Base-by-base conservation (phyloP, 371 early-diverging fungal species). In the Coemansia sp. region DNA sequence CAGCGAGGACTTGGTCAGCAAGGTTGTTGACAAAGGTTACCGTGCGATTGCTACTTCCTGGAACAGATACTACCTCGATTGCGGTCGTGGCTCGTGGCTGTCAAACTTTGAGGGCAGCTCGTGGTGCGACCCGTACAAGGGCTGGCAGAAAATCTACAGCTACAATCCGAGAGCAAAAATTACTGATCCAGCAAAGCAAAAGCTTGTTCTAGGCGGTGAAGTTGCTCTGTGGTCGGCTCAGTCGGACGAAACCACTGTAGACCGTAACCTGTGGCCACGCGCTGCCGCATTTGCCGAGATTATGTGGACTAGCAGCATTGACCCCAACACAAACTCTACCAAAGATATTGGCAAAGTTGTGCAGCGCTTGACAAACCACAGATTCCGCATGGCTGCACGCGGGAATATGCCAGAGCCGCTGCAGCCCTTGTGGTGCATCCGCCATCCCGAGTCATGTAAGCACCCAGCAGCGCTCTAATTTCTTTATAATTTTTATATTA, bases 41-140 rank as follows among this genome's bases (percentile, higher is more conserved):
- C 74, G 72, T 11, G 67, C 64, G 0, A 64, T 82, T 52, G 82
- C 83, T 18, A 75, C 80, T 1, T 69, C 82, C 1, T 78, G 68
- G 65, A 74, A 62, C 54, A 67, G 63, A 56, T 76, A 77, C 74
- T 73, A 81, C 37, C 74, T 82, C 31, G 83, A 82, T 66, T 79
- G 79, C 55, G 82, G 82, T 0, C 79, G 79, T 48, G 82, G 83
- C 58, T 69, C 71, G 27, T 80, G 77, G 80, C 65, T 81, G 29
- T 65, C 69, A 26, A 81, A 81, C 66, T 66, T 61, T 63, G 68
- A 71, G 11, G 89, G 90, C 64, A 82, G 80, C 11, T 87, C 87
- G 48, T 91, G 91, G 90, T 92, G 92, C 68, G 85, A 82, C 56
- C 90, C 90, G 5, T 90, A 82, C 83, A 92, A 92, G 86, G 83